Evolutionary conservation across 257 asterid species (phyloP), one percentile per base, ranked within the genome.

Genomic region (Solanum habrochaites): DNA sequence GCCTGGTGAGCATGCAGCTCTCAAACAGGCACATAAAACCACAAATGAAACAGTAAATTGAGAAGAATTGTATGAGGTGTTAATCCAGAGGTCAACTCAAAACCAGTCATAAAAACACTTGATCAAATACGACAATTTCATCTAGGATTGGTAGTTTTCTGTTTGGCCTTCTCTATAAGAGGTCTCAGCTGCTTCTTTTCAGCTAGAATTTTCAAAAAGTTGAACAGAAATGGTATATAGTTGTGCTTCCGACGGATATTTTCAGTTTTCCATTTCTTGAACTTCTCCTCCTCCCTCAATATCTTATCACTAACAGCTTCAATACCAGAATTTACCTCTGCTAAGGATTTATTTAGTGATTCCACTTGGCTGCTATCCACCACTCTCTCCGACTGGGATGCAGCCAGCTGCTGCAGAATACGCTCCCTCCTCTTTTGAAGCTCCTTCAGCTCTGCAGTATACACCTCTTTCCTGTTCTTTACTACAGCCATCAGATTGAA

Each of bases 101-200:
- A 75, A 75, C 60, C 60, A 42, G 58, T 39, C 85, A 80, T 47
- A 47, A 47, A 11, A 40, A 40, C 64, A 40, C 40, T 77, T 25
- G 70, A 86, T 40, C 64, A 67, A 87, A 64, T 49, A 81, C 85
- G 58, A 42, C 90, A 75, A 66, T 86, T 45, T 87, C 89, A 87
- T 86, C 90, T 93, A 89, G 87, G 96, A 93, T 87, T 92, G 85
- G 91, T 87, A 2, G 95, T 90, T 90, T 95, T 96, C 93, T 96
- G 98, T 88, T 94, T 96, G 86, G 99, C 99, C 94, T 96, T 97
- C 60, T 96, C 98, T 69, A 97, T 95, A 86, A 97, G 97, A 88
- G 99, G 99, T 90, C 99, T 95, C 94, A 97, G 90, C 94, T 96
- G 99, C 95, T 97, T 95, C 97, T 97, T 97, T 87, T 97, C 99